These are phyloP conservation scores for Phlyctochytrium planicorne DNA, from an alignment of 192 early-diverging fungal genomes.

Conservation along the genomic window DNA sequence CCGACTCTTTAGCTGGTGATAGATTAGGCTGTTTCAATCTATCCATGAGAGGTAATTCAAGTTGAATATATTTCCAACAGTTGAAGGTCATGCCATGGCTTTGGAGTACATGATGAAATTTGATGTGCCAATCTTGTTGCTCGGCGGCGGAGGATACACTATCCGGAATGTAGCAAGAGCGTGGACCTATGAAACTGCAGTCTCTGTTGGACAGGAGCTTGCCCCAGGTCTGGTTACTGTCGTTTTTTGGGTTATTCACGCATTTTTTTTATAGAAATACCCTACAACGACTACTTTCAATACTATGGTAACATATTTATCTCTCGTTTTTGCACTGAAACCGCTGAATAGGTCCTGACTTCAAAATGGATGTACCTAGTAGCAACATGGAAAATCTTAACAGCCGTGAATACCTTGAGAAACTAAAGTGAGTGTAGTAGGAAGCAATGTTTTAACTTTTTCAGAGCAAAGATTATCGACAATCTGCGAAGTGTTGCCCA, in stretches of 20 bases:
- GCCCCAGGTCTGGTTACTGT: conserved; percentile 45
- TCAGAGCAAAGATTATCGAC: conserved; percentile 69
- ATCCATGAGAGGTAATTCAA: conserved; percentile 73
- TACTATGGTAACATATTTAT: conserved; percentile 43
- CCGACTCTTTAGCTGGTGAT: conserved; percentile 93
- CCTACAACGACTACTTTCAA: conserved; percentile 65
- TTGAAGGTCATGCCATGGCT: conserved; percentile 82
- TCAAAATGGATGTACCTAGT: conserved; percentile 64
- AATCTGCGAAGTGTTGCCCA: conserved; percentile 81
- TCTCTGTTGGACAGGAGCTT: conserved; percentile 72
- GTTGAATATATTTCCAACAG: conserved; percentile 14
- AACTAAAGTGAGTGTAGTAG: conserved; percentile 58
- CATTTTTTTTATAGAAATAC: conserved; percentile 46
- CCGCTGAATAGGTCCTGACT: conserved; percentile 39
- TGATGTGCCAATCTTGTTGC: conserved; percentile 84
- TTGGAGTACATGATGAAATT: conserved; percentile 90
- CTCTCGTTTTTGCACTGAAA: background rate
- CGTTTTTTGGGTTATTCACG: background rate
- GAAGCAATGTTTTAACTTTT: conserved; percentile 4
- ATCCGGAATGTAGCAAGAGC: conserved; percentile 86
- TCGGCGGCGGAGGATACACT: conserved; percentile 97
- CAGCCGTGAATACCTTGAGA: conserved; percentile 75
- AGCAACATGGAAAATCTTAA: conserved; percentile 89
- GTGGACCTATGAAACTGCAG: conserved; percentile 92
- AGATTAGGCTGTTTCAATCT: conserved; percentile 94